Evolutionary conservation across 768 basidiomycete species (phyloP).

Genomic region (Megacollybia marginata): DNA sequence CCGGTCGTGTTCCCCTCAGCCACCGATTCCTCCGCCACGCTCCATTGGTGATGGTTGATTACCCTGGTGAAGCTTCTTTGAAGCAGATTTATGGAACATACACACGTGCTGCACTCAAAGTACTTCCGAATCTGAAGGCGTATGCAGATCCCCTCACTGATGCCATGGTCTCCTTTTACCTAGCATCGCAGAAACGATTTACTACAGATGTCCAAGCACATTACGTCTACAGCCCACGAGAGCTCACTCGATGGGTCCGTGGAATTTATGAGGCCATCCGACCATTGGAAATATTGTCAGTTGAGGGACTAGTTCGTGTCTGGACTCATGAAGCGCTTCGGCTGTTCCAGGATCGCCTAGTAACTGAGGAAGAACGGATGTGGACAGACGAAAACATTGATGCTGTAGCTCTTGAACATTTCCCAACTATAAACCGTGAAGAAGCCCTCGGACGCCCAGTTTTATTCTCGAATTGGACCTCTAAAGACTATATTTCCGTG

Average conservation of each 20-base stretch:
- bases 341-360: conserved; percentile 95
- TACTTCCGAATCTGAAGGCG: conserved; percentile 86
- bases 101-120: conserved; percentile 92
- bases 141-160: conserved; percentile 93
- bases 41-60: conserved; percentile 97
- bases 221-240: conserved; percentile 98
- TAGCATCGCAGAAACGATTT: conserved; percentile 89
- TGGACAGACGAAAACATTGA: conserved; percentile 98
- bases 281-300: conserved; percentile 86
- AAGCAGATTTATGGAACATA: conserved; percentile 99
- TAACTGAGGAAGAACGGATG: conserved; percentile 81
- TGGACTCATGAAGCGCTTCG: conserved; percentile 98
- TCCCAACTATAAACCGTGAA: conserved; percentile 85
- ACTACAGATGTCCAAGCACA: conserved; percentile 97
- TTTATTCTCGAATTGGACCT: conserved; percentile 98
- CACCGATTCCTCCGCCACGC: conserved; percentile 98
- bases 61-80: conserved; percentile 93
- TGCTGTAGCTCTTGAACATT: conserved; percentile 73
- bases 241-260: conserved; percentile 94
- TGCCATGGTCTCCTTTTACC: conserved; percentile 95
- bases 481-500: conserved; percentile 92
- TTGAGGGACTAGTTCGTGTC: conserved; percentile 91
- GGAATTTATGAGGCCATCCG: conserved; percentile 97
- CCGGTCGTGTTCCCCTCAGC: conserved; percentile 95
- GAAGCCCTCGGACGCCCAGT: conserved; percentile 88